Conservation (phyloP, 2,329 filamentous ascomycete genomes). For the Chrysoporthe puriensis region DNA sequence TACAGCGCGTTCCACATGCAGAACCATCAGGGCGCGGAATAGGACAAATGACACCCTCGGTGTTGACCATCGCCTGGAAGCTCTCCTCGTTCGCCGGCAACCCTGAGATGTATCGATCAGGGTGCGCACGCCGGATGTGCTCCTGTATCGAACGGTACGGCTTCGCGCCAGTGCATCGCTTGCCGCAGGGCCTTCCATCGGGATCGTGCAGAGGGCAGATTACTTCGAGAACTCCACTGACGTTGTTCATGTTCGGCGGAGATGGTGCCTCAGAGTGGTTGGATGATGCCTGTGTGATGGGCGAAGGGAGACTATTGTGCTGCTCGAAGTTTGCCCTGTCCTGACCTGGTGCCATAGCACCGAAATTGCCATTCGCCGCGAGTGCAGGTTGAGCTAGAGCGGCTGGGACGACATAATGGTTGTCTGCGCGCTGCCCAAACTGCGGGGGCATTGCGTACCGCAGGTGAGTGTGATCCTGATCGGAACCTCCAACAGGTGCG, state of each 20-base stretch:
- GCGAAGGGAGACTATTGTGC: conserved; percentile 5
- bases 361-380: background rate
- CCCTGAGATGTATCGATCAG: conserved; percentile 96
- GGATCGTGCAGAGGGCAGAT: conserved; percentile 21
- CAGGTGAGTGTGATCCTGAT: conserved; percentile 2
- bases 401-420: background rate
- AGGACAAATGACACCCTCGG: conserved; percentile 10
- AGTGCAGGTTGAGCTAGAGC: background rate
- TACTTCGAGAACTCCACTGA: conserved; percentile 7
- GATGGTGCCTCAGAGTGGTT: conserved; percentile 6
- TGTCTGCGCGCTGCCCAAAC: background rate
- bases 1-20: conserved; percentile 4
- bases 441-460: background rate
- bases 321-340: background rate
- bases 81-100: conserved; percentile 97
- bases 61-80: conserved; percentile 95
- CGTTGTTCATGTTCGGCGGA: background rate
- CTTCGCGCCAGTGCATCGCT: conserved; percentile 24
- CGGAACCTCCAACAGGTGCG: background rate
- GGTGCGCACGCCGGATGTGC: conserved; percentile 96
- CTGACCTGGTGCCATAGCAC: background rate
- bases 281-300: conserved; percentile 11
- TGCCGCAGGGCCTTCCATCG: conserved; percentile 22
- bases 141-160: conserved; percentile 96
- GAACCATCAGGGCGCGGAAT: conserved; percentile 4